Percentiles rank a stretch among this genome's conserved stretches.
These are phyloP conservation scores for Selenicereus undatus DNA, from an alignment of 148 eudicot species.

Conservation along the genomic window DNA sequence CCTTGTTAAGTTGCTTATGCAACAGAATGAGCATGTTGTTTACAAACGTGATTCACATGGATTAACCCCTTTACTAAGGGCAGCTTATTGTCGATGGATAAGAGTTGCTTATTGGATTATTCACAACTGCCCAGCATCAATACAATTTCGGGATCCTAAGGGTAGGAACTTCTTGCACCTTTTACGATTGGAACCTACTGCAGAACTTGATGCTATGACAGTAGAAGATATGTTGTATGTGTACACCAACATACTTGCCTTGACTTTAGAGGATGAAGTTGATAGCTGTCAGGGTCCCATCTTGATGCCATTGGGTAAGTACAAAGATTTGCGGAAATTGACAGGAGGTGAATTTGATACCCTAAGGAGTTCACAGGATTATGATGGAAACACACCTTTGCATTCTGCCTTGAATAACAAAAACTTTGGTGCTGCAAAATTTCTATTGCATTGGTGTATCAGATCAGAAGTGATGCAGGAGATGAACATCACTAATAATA, in stretches of 20 bases:
- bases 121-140: neutral
- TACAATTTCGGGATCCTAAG: neutral
- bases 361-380: neutral
- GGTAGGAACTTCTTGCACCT: neutral
- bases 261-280: neutral
- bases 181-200: neutral
- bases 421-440: slow-evolving; percentile 1
- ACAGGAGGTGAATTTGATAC: neutral
- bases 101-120: neutral
- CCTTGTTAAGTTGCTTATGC: neutral
- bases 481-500: neutral
- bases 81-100: neutral
- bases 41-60: neutral
- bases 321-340: neutral
- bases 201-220: neutral
- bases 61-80: neutral
- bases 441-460: neutral
- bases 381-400: neutral
- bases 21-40: neutral
- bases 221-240: neutral
- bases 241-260: neutral
- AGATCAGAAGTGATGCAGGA: neutral
- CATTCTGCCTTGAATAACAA: neutral
- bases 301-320: neutral
- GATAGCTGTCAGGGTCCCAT: neutral